Conservation (phyloP, 2,329 filamentous ascomycete species). For the Microsporum ferrugineum region DNA sequence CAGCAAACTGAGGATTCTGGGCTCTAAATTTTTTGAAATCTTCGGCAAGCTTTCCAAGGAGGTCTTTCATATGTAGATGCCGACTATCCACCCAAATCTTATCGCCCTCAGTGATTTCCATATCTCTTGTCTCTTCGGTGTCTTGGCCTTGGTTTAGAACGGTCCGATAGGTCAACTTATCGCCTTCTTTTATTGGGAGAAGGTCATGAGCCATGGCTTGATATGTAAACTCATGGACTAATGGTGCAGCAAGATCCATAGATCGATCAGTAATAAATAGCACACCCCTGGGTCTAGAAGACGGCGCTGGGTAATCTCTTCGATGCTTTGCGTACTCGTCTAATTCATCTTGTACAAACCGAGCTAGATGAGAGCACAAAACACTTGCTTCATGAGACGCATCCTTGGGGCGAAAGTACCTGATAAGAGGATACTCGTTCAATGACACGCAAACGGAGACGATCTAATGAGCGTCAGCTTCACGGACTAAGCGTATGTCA, state of each 20-base stretch:
- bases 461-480: conserved; percentile 43
- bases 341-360: conserved; percentile 82
- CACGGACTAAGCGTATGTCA: conserved; percentile 16
- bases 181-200: conserved; percentile 73
- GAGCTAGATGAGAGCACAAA: conserved; percentile 73
- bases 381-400: conserved; percentile 78
- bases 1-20: conserved; percentile 84
- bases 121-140: conserved; percentile 69
- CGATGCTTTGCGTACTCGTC: conserved; percentile 81
- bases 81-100: conserved; percentile 91
- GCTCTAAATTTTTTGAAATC: conserved; percentile 89
- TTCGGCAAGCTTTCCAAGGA: conserved; percentile 80
- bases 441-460: conserved; percentile 78
- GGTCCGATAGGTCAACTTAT: conserved; percentile 78
- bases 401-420: conserved; percentile 70
- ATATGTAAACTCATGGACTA: conserved; percentile 94
- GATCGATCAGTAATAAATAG: conserved; percentile 82
- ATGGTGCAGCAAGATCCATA: conserved; percentile 79
- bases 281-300: conserved; percentile 63
- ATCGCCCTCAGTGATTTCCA: conserved; percentile 84
- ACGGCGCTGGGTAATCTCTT: conserved; percentile 65
- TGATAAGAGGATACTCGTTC: conserved; percentile 87
- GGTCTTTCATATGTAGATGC: conserved; percentile 95
- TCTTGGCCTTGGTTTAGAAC: conserved; percentile 60
- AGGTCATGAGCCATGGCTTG: conserved; percentile 97